Evolutionary conservation across 106 monocot species (phyloP), one percentile per base, ranked within the genome.

Genomic region (Xerophyta viscosa): DNA sequence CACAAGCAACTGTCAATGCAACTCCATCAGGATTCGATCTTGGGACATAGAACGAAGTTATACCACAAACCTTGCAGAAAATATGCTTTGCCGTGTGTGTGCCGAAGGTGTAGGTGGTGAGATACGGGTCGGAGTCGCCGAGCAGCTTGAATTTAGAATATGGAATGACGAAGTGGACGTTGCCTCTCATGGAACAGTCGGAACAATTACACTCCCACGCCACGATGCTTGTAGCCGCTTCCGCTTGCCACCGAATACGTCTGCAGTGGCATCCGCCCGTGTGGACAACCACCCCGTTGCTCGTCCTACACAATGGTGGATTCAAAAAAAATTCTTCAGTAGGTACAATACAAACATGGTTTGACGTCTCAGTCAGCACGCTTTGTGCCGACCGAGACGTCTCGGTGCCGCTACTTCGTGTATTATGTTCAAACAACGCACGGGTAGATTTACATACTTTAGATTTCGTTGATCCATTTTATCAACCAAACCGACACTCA

Each of bases 11-110:
- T 11, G 90, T 82, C 36, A 98, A 68, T 1, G 96, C 82, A 27
- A 90, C 39, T n/a, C 98, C 98, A 50, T 98, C 89, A 7, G 89
- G 89, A 36, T 98, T 98, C 21, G 98, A 98, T 27, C 86, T 73
- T 39, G 98, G 89, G 2, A 73, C 42, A 45, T 99, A 98, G 57
- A 99, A 99, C 31, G 98, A 99, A 6, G 98, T 82, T 33, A 90
- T 86, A 49, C 98, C 90, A 33, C 86, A 99, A 27, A 99, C 20
- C 61, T 67, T 86, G 79, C 86, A 99, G 77, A 99, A 90, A 0
- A 41, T 77, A 39, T 90, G 98, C 37, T 98, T 90, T 0, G 90
- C 98, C 0, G 79, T 90, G 71, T 77, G 82, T 0, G 90, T 77
- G 37, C 86, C 90, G 20, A 98, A 98, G 36, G 79, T 90, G 48